A percentile compares a stretch with the other conserved stretches of the same genome.
These are phyloP conservation scores for Fusarium newnesense DNA, from an alignment of 2,329 filamentous ascomycete species.

Conservation along the genomic window DNA sequence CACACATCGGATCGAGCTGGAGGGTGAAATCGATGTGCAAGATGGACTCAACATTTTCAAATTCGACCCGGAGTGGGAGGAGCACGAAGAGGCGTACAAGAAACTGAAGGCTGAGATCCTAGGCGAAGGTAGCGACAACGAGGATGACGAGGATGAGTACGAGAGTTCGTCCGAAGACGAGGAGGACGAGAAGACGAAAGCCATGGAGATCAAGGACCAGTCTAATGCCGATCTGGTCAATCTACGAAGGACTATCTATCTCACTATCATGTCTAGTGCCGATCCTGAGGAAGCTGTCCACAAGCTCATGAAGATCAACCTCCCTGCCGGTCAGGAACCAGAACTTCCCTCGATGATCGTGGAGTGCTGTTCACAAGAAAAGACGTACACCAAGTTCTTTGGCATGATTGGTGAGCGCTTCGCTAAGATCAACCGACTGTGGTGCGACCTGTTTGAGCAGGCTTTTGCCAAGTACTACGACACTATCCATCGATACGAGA, in stretches of 20 bases:
- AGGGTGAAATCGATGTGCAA: constrained; percentile 85
- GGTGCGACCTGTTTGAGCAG: constrained; percentile 92
- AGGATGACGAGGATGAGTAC: constrained; percentile 70
- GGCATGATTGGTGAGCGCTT: constrained; percentile 94
- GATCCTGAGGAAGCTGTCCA: constrained; percentile 97
- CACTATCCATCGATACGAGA: constrained; percentile 97
- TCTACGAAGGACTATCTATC: constrained; percentile 90
- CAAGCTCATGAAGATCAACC: constrained; percentile 93
- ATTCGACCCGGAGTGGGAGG: constrained; percentile 88
- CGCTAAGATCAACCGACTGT: constrained; percentile 93
- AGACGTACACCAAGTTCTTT: constrained; percentile 97
- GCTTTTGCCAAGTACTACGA: constrained; percentile 94
- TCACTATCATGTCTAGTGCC: constrained; percentile 96
- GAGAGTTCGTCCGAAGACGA: constrained; percentile 78
- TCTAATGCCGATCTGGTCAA: constrained; percentile 96
- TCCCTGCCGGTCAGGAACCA: constrained; percentile 86
- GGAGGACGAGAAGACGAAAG: constrained; percentile 80
- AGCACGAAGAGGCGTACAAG: constrained; percentile 90
- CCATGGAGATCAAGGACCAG: constrained; percentile 96
- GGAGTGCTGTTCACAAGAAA: constrained; percentile 95
- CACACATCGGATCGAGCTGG: constrained; percentile 84
- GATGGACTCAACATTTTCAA: constrained; percentile 97
- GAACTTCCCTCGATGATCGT: constrained; percentile 97
- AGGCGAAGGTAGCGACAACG: constrained; percentile 89
- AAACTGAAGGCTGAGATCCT: constrained; percentile 93